These are phyloP conservation scores for Phylloporus rhodoxanthus DNA, from an alignment of 768 basidiomycete genomes.

Conservation along the genomic window DNA sequence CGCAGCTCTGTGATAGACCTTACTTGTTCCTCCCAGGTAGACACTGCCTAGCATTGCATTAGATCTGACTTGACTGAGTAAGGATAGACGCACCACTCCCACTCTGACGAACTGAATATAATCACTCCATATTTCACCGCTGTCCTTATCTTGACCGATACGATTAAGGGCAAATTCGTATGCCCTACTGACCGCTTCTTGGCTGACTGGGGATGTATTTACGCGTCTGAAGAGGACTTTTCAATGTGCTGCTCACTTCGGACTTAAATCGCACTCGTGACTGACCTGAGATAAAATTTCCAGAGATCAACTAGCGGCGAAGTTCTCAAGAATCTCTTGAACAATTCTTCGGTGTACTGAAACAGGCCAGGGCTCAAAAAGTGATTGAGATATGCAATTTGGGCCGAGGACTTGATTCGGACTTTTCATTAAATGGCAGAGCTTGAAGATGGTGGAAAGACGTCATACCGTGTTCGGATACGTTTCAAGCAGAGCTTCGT, in stretches of 20 bases:
- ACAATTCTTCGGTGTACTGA: slow-evolving; percentile 78
- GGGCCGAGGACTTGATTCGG: slow-evolving; percentile 61
- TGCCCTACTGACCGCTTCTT: slow-evolving; percentile 77
- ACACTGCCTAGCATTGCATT: slow-evolving; percentile 43
- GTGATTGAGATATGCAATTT: slow-evolving; percentile 79
- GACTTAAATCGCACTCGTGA: slow-evolving; percentile 17
- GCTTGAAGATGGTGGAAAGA: slow-evolving; percentile 20
- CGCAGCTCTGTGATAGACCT: slow-evolving; percentile 89
- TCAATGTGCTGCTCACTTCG: slow-evolving; percentile 7
- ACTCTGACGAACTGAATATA: slow-evolving; percentile 86
- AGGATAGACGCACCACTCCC: slow-evolving; percentile 53
- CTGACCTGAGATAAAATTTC: slow-evolving; percentile 87
- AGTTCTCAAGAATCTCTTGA: slow-evolving; percentile 77
- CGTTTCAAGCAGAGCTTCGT: slow-evolving; percentile 73
- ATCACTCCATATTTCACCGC: slow-evolving; percentile 89
- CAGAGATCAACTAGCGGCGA: slow-evolving; percentile 88
- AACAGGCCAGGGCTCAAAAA: slow-evolving; percentile 63
- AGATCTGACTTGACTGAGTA: slow-evolving; percentile 2
- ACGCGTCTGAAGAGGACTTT: slow-evolving; percentile 46
- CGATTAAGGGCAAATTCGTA: slow-evolving; percentile 91
- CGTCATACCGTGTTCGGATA: slow-evolving; percentile 89
- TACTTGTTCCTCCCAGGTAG: slow-evolving; percentile 93
- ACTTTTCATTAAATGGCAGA: slow-evolving; percentile 21
- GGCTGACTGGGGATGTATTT: slow-evolving; percentile 59
- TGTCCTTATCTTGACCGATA: slow-evolving; percentile 88